A percentile compares a stretch with the other conserved stretches of the same genome.
These are phyloP conservation scores for Aquilaria yunnanensis DNA, from an alignment of 345 rosid species.

Conservation along the genomic window DNA sequence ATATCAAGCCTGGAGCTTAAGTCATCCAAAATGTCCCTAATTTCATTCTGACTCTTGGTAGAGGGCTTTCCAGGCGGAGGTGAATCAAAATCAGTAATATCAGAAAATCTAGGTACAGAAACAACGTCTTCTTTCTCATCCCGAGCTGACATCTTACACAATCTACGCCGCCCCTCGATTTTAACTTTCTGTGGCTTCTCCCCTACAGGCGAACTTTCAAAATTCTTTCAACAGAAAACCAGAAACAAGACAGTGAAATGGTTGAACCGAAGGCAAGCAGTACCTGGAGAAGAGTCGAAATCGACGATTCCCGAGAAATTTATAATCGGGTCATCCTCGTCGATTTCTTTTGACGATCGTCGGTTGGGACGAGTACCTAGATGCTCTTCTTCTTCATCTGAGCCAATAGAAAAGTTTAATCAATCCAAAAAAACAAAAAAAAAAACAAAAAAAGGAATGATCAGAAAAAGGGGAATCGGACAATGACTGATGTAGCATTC, in stretches of 20 bases:
- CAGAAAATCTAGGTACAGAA: slow-evolving; percentile 33
- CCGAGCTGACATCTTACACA: slow-evolving; percentile 46
- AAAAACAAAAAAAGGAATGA: neutral
- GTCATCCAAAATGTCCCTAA: slow-evolving; percentile 72
- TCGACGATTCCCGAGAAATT: slow-evolving; percentile 35
- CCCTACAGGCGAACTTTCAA: slow-evolving; percentile 19
- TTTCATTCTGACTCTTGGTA: slow-evolving; percentile 34
- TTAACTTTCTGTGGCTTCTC: slow-evolving; percentile 33
- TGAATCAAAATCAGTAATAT: slow-evolving; percentile 62
- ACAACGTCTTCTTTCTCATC: slow-evolving; percentile 21
- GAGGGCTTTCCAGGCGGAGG: slow-evolving; percentile 29
- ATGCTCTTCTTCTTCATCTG: slow-evolving; percentile 27
- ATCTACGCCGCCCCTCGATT: slow-evolving; percentile 50
- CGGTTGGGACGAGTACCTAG: slow-evolving; percentile 30
- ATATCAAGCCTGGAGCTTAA: slow-evolving; percentile 72
- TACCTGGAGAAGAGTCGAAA: slow-evolving; percentile 54
- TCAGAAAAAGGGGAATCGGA: neutral
- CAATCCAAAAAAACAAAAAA: neutral
- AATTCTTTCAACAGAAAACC: neutral
- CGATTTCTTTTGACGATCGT: slow-evolving; percentile 18
- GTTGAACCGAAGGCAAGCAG: neutral
- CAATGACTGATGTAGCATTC: neutral
- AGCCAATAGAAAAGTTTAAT: slow-evolving; percentile 2
- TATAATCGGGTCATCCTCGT: slow-evolving; percentile 19
- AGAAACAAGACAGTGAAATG: neutral